These are phyloP conservation scores for Coemansia sp. DNA, from an alignment of 192 early-diverging fungal genomes.

Conservation along the genomic window DNA sequence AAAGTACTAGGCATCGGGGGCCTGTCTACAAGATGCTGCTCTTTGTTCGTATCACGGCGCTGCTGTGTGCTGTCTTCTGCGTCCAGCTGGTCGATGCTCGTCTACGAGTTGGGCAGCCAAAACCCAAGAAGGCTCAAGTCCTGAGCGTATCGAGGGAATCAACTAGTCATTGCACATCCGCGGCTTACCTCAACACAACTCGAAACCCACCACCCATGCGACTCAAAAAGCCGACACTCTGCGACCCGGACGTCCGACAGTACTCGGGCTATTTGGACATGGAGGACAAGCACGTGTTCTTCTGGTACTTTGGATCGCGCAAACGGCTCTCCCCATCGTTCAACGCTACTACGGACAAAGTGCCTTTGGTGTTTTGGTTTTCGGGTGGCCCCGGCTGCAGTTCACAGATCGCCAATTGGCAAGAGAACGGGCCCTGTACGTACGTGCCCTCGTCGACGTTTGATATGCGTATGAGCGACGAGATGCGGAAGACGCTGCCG, in stretches of 20 bases:
- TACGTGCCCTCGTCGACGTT: slow-evolving; percentile 25
- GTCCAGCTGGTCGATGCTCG: background rate
- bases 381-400: slow-evolving; percentile 81
- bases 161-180: slow-evolving; percentile 16
- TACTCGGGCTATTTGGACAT: slow-evolving; percentile 76
- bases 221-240: slow-evolving; percentile 71
- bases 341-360: slow-evolving; percentile 42
- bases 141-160: background rate
- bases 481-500: slow-evolving; percentile 47
- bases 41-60: background rate
- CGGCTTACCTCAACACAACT: background rate
- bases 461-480: slow-evolving; percentile 22
- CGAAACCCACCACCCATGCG: slow-evolving; percentile 60
- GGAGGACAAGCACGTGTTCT: slow-evolving; percentile 62
- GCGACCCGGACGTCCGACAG: slow-evolving; percentile 90
- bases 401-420: slow-evolving; percentile 71
- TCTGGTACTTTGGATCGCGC: slow-evolving; percentile 77
- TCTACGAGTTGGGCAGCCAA: background rate
- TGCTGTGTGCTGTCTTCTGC: background rate
- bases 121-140: background rate
- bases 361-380: slow-evolving; percentile 77
- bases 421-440: slow-evolving; percentile 77
- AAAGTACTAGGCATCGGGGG: background rate
- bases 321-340: slow-evolving; percentile 19
- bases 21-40: background rate